Conservation (phyloP, 73 alveolate species). For the Durusdinium trenchii region DNA sequence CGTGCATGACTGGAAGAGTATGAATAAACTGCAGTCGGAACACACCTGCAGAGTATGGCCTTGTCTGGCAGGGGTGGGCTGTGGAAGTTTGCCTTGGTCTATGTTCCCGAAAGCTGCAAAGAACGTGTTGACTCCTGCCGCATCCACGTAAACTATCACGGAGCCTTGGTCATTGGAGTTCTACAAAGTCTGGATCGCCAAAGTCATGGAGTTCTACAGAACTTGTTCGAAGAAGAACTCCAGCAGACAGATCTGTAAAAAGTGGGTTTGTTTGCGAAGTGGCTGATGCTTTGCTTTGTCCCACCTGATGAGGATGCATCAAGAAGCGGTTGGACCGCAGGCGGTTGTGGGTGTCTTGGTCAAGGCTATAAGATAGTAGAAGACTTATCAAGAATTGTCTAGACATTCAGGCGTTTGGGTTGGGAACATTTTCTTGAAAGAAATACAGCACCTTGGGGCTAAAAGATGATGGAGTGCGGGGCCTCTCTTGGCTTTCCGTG, state of each 20-base stretch:
- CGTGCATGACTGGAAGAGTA: no score
- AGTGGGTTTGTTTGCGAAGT: neutral
- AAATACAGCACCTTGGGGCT: no score
- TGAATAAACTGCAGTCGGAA: neutral
- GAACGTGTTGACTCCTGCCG: constrained; percentile 52
- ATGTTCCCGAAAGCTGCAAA: constrained; percentile 67
- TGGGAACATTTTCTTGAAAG: no score
- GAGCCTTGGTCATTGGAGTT: neutral
- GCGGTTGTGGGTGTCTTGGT: constrained; percentile 68
- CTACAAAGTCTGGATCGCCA: neutral
- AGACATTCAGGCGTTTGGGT: neutral
- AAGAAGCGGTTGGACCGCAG: constrained; percentile 24
- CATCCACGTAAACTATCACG: constrained; percentile 81
- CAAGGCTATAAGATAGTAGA: neutral
- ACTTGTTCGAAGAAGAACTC: neutral
- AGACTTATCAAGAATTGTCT: no score
- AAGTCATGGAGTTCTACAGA: neutral
- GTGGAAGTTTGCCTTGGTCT: constrained; percentile 81
- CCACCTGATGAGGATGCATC: constrained; percentile 51
- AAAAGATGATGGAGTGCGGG: no score
- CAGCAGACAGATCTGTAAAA: no score
- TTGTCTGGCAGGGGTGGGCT: neutral
- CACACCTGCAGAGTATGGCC: neutral
- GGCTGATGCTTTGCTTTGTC: neutral
- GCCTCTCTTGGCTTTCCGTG: no score